phyloP scores from a whole-genome alignment of 1,284 basidiomycete species.

The Malassezia cuniculi region DNA sequence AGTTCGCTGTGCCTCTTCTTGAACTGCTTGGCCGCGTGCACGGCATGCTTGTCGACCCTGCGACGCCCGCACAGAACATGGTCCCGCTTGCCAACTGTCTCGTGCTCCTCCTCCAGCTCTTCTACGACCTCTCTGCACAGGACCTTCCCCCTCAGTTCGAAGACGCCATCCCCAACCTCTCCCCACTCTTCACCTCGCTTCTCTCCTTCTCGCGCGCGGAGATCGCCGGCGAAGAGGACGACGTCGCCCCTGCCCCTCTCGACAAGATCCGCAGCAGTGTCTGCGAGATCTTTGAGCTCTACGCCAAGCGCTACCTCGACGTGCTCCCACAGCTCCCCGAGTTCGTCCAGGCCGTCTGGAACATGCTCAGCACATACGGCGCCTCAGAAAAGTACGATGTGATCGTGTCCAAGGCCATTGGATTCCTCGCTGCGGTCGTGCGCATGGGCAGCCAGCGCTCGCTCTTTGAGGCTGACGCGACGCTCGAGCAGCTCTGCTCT shows the following conservation, averaged over 20 bases:
- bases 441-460: conserved; percentile 51
- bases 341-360: conserved; percentile 85
- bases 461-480: conserved; percentile 54
- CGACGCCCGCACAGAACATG: conserved; percentile 36
- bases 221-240: conserved; percentile 53
- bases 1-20: conserved; percentile 73
- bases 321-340: conserved; percentile 65
- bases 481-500: conserved; percentile 69
- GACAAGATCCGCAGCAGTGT: conserved; percentile 78
- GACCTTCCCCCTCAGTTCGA: conserved; percentile 90
- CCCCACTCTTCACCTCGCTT: conserved; percentile 28
- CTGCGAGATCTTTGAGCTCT: conserved; percentile 84
- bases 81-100: conserved; percentile 43
- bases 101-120: conserved; percentile 68
- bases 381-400: conserved; percentile 64
- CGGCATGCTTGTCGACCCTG: conserved; percentile 41
- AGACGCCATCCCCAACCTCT: conserved; percentile 56
- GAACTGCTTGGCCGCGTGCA: conserved; percentile 46
- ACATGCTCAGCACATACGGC: conserved; percentile 64
- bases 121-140: conserved; percentile 85
- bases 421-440: conserved; percentile 84
- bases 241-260: conserved; percentile 64
- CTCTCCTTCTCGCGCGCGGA: conserved; percentile 32
- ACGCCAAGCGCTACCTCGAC: conserved; percentile 80
- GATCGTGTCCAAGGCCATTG: conserved; percentile 79